Base-by-base conservation (phyloP, 257 asterid genomes). In the Plantago ovata region DNA sequence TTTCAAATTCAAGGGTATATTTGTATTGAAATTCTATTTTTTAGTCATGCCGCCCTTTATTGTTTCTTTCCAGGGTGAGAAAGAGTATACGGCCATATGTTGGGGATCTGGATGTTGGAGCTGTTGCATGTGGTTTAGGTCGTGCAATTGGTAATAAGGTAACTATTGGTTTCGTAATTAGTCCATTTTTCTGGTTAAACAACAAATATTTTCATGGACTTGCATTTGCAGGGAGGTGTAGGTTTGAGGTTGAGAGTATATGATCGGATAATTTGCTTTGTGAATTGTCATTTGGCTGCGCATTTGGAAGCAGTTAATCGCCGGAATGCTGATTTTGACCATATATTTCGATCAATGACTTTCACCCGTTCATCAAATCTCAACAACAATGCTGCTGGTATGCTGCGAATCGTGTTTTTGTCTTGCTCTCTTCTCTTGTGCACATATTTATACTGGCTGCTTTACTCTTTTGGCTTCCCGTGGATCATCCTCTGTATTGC, bases 111-210 rank as follows among this genome's bases (percentile, higher is more conserved):
- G 98, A 90, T 51, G 91, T 86, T 67, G 96, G 62, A 32, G 98
- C 98, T 23, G 98, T 90, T 1, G 95, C 96, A 0, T 90, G 98
- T 73, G 98, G 98, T 58, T 78, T 87, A 60, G 98, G 98, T 36
- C 98, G 89, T 56, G 98, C 98, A n/a, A 84, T 90, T 47, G 99
- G 99, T 69, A 93, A 93, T 58, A 93, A 93, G 96, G 99, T 83
- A 75, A 72, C 46, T 41, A 20, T 45, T 20, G 14, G 16, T 45
- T 45, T 4, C 9, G 14, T 10, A n/a, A 55, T 16, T 21, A 54
- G 53, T 49, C 38, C 33, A 1, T 50, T 50, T 22, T 28, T 3
- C 36, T 28, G 6, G 36, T 28, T 28, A 28, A 4, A 28, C 2
- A 28, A 28, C 36, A 28, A 1, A 28, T 28, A 28, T 28, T 3